phyloP scores from a whole-genome alignment of 202 grass and related monocot species.

The Cymbopogon flexuosus region DNA sequence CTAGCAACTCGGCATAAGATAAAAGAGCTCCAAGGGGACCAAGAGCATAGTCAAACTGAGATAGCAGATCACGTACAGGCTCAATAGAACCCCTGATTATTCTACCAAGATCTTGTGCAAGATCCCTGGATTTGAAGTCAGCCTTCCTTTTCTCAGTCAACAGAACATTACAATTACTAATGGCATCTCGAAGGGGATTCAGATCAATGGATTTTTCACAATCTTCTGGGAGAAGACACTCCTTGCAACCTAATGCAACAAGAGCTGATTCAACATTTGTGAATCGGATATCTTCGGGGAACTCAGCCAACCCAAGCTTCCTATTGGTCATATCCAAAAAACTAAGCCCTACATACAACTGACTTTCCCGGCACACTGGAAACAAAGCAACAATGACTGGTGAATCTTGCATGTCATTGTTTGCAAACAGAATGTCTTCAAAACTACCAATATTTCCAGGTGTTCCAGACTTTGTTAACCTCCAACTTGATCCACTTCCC shows the following conservation, averaged over 20 bases:
- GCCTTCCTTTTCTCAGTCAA: conserved; percentile 75
- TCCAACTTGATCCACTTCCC: conserved; percentile 88
- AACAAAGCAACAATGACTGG: conserved; percentile 75
- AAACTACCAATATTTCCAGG: conserved; percentile 94
- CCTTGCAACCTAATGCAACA: conserved; percentile 87
- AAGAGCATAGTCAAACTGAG: conserved; percentile 76
- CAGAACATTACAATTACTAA: conserved; percentile 71
- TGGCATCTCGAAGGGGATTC: conserved; percentile 60
- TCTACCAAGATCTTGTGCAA: conserved; percentile 86
- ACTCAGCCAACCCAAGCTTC: conserved; percentile 88
- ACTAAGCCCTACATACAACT: conserved; percentile 72
- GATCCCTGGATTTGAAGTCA: conserved; percentile 86
- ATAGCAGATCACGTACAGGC: conserved; percentile 81
- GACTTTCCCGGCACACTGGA: conserved; percentile 64
- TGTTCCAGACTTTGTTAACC: conserved; percentile 83
- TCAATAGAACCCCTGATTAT: conserved; percentile 84
- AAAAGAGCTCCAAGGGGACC: conserved; percentile 72
- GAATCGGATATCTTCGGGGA: conserved; percentile 85
- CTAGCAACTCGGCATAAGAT: conserved; percentile 77
- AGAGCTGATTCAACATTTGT: conserved; percentile 90
- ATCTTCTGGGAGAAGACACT: conserved; percentile 82
- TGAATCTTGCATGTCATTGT: conserved; percentile 93
- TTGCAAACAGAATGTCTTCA: conserved; percentile 96
- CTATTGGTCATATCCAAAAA: conserved; percentile 83
- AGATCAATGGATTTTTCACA: conserved; percentile 66